phyloP scores from a whole-genome alignment of 208 protist genomes.

The Porcisia hertigi region DNA sequence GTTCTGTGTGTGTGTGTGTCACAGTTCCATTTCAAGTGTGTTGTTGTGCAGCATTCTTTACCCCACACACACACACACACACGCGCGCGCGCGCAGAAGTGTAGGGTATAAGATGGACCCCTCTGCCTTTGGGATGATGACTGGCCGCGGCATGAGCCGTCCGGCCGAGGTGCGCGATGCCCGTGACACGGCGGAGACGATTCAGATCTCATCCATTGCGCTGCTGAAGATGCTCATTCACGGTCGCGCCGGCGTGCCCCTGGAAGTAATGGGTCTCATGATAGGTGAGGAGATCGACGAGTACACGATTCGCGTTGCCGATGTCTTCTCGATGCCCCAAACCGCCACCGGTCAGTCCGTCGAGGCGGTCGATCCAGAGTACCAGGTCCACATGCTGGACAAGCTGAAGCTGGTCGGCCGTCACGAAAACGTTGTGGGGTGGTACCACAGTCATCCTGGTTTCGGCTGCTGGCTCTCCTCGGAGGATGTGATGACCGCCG shows the following conservation, averaged over 20 bases:
- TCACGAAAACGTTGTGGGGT: constrained; percentile 99
- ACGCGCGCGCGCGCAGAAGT: background rate
- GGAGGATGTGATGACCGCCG: constrained; percentile 99
- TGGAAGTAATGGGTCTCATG: constrained; percentile 99
- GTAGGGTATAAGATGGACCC: constrained; percentile 11
- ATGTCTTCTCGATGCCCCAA: constrained; percentile 99
- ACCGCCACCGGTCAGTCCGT: constrained; percentile 98
- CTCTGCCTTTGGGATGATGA: constrained; percentile 26
- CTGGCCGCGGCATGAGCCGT: constrained; percentile 25
- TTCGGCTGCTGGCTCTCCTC: constrained; percentile 99
- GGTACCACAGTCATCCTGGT: constrained; percentile 99
- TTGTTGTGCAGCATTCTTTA: background rate
- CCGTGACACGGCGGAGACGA: constrained; percentile 98
- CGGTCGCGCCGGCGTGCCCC: constrained; percentile 98
- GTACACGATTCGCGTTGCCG: constrained; percentile 99
- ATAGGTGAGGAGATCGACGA: constrained; percentile 99
- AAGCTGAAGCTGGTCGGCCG: constrained; percentile 98
- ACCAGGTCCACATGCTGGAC: constrained; percentile 99
- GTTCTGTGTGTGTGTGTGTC: background rate
- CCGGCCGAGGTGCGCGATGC: constrained; percentile 50
- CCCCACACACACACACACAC: background rate
- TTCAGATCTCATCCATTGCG: constrained; percentile 99
- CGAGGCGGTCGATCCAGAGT: constrained; percentile 99
- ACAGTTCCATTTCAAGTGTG: background rate
- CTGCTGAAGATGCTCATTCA: constrained; percentile 99